These are phyloP conservation scores for Panaeolus papilionaceus DNA, from an alignment of 768 basidiomycete species.

Conservation along the genomic window DNA sequence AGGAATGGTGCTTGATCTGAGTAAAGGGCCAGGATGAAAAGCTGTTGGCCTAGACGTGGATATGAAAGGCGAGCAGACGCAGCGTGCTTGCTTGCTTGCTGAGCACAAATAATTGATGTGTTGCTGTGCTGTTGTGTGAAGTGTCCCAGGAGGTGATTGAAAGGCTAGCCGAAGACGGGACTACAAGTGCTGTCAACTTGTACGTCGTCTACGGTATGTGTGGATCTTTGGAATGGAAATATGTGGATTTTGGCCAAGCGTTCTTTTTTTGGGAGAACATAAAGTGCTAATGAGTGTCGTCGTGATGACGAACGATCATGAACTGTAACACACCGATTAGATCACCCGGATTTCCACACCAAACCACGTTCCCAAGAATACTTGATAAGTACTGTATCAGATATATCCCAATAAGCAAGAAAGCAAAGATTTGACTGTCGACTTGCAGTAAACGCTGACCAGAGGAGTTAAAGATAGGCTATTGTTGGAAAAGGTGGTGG, in stretches of 20 bases:
- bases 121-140: conserved; percentile 11
- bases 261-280: conserved; percentile 7
- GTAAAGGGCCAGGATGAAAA: not conserved
- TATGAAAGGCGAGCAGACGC: conserved; percentile 6
- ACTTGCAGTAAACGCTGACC: not conserved
- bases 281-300: not conserved
- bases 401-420: not conserved
- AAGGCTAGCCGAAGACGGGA: conserved; percentile 7
- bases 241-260: not conserved
- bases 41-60: not conserved
- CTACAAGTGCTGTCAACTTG: conserved; percentile 1
- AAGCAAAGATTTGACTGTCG: not conserved
- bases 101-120: not conserved
- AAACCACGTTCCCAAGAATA: not conserved
- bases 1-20: not conserved
- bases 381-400: not conserved
- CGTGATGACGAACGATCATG: not conserved
- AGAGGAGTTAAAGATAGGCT: not conserved
- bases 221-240: not conserved
- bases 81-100: not conserved
- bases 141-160: conserved; percentile 3
- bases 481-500: not conserved
- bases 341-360: not conserved
- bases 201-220: not conserved
- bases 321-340: not conserved